phyloP scores from a whole-genome alignment of 805 yeast genomes.

The Hagleromyces aurorensis region DNA sequence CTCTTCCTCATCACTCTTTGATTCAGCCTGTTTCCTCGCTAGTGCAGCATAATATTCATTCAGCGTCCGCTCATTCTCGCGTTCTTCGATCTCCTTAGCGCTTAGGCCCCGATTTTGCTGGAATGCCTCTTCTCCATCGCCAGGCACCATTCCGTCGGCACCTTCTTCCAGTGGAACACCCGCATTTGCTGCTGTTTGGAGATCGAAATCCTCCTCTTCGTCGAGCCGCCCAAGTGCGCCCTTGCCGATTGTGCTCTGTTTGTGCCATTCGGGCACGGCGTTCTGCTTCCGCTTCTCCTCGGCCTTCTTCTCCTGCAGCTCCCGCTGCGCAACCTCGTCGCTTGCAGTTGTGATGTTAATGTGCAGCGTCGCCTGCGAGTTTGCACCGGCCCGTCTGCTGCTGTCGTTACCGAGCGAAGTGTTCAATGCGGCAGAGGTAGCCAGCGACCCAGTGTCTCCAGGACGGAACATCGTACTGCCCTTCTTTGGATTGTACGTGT shows the following conservation, averaged over 20 bases:
- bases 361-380: conserved; percentile 78
- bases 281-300: conserved; percentile 77
- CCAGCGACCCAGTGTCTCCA: conserved; percentile 25
- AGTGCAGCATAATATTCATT: conserved; percentile 71
- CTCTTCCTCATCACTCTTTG: conserved; percentile 45
- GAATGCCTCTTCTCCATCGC: conserved; percentile 12
- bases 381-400: conserved; percentile 46
- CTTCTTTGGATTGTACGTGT: conserved; percentile 48
- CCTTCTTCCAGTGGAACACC: conserved; percentile 14
- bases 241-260: conserved; percentile 80
- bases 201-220: conserved; percentile 38
- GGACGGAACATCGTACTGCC: conserved; percentile 38
- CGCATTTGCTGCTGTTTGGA: conserved; percentile 20
- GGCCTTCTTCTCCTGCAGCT: conserved; percentile 55
- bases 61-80: conserved; percentile 64
- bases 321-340: conserved; percentile 67
- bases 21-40: conserved; percentile 60
- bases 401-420: conserved; percentile 33
- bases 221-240: conserved; percentile 48
- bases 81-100: conserved; percentile 42
- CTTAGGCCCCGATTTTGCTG: conserved; percentile 18
- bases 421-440: conserved; percentile 20
- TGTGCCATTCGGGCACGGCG: conserved; percentile 96
- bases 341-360: conserved; percentile 82
- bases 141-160: conserved; percentile 4